Conservation (phyloP, 2,329 filamentous ascomycete species). For the Botrytis sinoallii region DNA sequence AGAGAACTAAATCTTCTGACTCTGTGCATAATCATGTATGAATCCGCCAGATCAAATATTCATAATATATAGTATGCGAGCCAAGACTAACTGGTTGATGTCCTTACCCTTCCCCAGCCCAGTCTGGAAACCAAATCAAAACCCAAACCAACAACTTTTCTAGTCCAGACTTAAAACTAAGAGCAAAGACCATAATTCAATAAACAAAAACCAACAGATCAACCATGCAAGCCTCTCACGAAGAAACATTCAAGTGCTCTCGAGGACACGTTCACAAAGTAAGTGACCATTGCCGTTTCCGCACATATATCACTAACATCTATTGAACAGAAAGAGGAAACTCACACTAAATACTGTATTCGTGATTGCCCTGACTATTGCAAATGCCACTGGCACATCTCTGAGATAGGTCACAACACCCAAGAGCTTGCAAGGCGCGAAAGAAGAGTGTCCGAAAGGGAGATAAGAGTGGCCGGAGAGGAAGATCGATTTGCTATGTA, state of each 20-base stretch:
- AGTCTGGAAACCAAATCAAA: not conserved
- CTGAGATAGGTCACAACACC: not conserved
- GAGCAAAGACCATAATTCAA: not conserved
- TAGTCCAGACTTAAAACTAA: too few species aligned
- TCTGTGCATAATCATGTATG: not conserved
- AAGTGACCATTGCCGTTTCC: not conserved
- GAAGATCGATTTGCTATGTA: not conserved
- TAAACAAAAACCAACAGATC: not conserved
- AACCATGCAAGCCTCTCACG: not conserved
- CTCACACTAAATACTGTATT: not conserved
- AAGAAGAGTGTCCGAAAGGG: too few species aligned
- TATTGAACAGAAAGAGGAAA: not conserved
- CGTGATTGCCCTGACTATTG: not conserved
- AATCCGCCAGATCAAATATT: not conserved
- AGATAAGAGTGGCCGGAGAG: not conserved
- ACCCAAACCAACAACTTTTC: not conserved
- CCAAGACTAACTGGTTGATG: not conserved
- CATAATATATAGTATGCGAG: not conserved
- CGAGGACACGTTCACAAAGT: not conserved
- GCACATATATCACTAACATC: not conserved
- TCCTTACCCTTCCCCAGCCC: too few species aligned
- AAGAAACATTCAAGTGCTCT: too few species aligned
- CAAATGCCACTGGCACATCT: too few species aligned
- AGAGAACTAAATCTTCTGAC: too few species aligned
- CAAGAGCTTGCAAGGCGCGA: not conserved